These are phyloP conservation scores for Penicillium robsamsonii DNA, from an alignment of 495 filamentous ascomycete species.

Conservation along the genomic window DNA sequence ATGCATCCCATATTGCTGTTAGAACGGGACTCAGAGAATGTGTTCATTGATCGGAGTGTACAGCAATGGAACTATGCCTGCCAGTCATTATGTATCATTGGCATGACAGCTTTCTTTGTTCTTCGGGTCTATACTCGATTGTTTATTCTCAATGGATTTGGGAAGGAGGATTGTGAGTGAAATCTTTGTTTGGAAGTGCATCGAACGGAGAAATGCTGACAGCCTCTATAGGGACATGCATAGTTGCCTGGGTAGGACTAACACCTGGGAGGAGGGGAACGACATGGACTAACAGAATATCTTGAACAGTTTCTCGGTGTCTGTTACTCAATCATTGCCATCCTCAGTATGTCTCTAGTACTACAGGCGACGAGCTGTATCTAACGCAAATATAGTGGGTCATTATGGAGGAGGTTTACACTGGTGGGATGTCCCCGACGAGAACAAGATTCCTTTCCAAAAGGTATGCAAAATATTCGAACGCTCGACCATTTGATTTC, in stretches of 20 bases:
- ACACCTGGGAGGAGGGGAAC: background rate
- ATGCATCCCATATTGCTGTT: constrained; percentile 4
- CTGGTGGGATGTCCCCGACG: constrained; percentile 16
- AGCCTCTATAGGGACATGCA: constrained; percentile 7
- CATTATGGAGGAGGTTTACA: constrained; percentile 30
- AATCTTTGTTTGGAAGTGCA: too few species aligned
- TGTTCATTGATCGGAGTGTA: constrained; percentile 17
- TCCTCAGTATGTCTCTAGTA: constrained; percentile 22
- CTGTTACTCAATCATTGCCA: constrained; percentile 27
- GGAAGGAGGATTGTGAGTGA: constrained; percentile 32
- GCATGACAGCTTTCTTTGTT: constrained; percentile 27
- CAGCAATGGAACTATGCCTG: constrained; percentile 28
- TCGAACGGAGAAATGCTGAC: background rate
- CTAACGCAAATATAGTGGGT: constrained; percentile 24
- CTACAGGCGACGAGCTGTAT: background rate
- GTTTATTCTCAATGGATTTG: constrained; percentile 25
- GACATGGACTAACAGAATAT: background rate
- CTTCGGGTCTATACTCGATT: constrained; percentile 26
- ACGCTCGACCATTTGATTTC: background rate
- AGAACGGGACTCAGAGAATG: constrained; percentile 8
- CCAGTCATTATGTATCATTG: constrained; percentile 29
- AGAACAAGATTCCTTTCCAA: constrained; percentile 20
- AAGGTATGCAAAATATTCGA: constrained; percentile 15
- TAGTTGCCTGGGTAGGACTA: background rate
- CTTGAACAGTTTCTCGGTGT: constrained; percentile 23